Base-by-base conservation (phyloP, 1,139 yeast genomes). In the Lodderomyces orthopsilosis region DNA sequence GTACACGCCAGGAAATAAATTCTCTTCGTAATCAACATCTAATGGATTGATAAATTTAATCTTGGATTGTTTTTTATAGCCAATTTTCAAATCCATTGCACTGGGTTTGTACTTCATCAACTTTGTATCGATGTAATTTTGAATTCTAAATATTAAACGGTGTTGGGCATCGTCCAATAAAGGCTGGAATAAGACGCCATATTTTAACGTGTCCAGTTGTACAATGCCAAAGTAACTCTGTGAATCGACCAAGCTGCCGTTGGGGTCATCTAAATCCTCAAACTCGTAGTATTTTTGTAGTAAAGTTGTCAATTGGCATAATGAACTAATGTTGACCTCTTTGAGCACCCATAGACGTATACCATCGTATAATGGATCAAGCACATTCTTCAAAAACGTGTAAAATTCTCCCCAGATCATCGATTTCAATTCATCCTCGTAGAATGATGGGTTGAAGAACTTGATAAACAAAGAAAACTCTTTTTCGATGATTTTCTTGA, bases 361-460 rank as follows among this genome's bases (percentile, higher is more conserved):
- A 1, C 72, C 63, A 51, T 87, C 94, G 55, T 89, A 85, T 22
- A 91, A 65, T 0, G 95, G 94, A 37, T 89, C 96, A 36, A 88
- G 68, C 5, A 86, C 54, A 24, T 70, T 73, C 37, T 74, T 76
- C 46, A 86, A 75, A 79, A 88, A 88, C 10, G 66, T 65, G 48
- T 74, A 68, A 43, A 82, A 63, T 19, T 65, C 68, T 6, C 57
- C 57, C 12, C 55, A 55, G 7, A 72, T 58, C 43, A 48, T 45
- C 13, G 52, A 46, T 53, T 58, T 27, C 57, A 51, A 26, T 40
- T 23, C 27, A 15, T 19, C 23, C 4, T 18, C 22, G 6, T 30
- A 9, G 7, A 53, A 19, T 3, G 42, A 42, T 14, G 45, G 40
- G n/a, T 35, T 32, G 57, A 86, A 88, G 43, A 83, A 75, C 41